phyloP scores from a whole-genome alignment of 805 yeast species.

The Maudiozyma bulderi region DNA sequence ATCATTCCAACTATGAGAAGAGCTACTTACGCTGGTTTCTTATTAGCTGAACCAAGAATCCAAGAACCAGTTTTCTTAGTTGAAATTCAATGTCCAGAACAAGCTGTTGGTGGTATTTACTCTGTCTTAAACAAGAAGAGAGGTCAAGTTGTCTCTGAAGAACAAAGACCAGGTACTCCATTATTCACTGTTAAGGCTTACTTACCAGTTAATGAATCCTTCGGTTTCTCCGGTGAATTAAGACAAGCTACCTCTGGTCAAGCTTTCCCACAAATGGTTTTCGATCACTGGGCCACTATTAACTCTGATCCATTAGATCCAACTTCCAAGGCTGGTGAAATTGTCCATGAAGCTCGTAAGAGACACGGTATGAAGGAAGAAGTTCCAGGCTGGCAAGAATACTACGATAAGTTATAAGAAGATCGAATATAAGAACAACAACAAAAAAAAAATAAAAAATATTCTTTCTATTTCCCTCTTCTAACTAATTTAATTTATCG shows the following conservation, averaged over 20 bases:
- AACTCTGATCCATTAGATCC: slow-evolving; percentile 90
- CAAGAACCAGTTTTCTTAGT: slow-evolving; percentile 99
- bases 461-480: too few species aligned
- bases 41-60: slow-evolving; percentile 96
- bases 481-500: too few species aligned
- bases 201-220: slow-evolving; percentile 99
- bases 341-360: slow-evolving; percentile 67
- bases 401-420: slow-evolving; percentile 79
- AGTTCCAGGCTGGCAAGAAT: slow-evolving; percentile 99
- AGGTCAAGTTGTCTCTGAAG: slow-evolving; percentile 99
- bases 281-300: slow-evolving; percentile 95
- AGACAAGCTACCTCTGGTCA: slow-evolving; percentile 99
- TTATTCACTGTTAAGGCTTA: slow-evolving; percentile 98
- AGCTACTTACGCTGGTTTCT: slow-evolving; percentile 96
- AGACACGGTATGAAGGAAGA: slow-evolving; percentile 94
- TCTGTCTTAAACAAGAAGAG: slow-evolving; percentile 98
- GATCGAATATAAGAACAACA: background rate
- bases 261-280: slow-evolving; percentile 99
- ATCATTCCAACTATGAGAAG: slow-evolving; percentile 99
- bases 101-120: slow-evolving; percentile 99
- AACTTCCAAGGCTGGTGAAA: slow-evolving; percentile 57
- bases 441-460: too few species aligned
- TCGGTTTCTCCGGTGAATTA: slow-evolving; percentile 99
- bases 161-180: slow-evolving; percentile 99
- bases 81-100: slow-evolving; percentile 99